These are phyloP conservation scores for Debaryomycetaceae sp. DNA, from an alignment of 1,139 yeast genomes.

Conservation along the genomic window DNA sequence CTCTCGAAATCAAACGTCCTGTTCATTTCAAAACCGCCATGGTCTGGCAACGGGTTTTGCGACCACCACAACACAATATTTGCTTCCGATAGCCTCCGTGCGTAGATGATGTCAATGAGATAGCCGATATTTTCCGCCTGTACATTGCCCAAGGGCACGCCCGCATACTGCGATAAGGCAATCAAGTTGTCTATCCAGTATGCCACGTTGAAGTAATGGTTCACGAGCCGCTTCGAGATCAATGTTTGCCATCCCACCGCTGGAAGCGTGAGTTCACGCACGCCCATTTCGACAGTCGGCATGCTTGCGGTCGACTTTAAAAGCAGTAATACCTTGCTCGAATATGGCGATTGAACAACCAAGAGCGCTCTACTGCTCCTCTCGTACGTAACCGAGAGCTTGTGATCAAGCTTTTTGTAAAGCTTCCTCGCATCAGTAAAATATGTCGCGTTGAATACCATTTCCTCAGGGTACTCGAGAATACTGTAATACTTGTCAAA, in stretches of 20 bases:
- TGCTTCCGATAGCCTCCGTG: slow-evolving; percentile 57
- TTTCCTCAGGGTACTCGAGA: slow-evolving; percentile 39
- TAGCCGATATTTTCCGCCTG: slow-evolving; percentile 67
- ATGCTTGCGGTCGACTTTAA: slow-evolving; percentile 41
- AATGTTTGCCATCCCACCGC: slow-evolving; percentile 81
- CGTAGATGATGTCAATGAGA: slow-evolving; percentile 77
- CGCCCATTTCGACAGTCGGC: slow-evolving; percentile 55
- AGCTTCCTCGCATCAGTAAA: slow-evolving; percentile 41
- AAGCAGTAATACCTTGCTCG: slow-evolving; percentile 30
- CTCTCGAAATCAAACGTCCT: slow-evolving; percentile 41
- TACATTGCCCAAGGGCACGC: slow-evolving; percentile 79
- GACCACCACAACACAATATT: slow-evolving; percentile 93
- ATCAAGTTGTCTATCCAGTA: slow-evolving; percentile 64
- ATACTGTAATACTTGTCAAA: slow-evolving; percentile 31
- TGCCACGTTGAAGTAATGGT: slow-evolving; percentile 65
- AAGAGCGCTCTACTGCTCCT: slow-evolving; percentile 58
- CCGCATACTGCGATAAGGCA: slow-evolving; percentile 58
- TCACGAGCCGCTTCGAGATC: slow-evolving; percentile 55
- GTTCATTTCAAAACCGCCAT: slow-evolving; percentile 76
- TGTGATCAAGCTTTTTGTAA: slow-evolving; percentile 42
- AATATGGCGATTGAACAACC: slow-evolving; percentile 64
- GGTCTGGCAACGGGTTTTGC: slow-evolving; percentile 66
- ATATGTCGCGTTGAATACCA: slow-evolving; percentile 42
- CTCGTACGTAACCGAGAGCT: slow-evolving; percentile 53
- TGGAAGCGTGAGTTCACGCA: slow-evolving; percentile 50